phyloP scores from a whole-genome alignment of 352 stramenopile species.

The Globisporangium nagaii region DNA sequence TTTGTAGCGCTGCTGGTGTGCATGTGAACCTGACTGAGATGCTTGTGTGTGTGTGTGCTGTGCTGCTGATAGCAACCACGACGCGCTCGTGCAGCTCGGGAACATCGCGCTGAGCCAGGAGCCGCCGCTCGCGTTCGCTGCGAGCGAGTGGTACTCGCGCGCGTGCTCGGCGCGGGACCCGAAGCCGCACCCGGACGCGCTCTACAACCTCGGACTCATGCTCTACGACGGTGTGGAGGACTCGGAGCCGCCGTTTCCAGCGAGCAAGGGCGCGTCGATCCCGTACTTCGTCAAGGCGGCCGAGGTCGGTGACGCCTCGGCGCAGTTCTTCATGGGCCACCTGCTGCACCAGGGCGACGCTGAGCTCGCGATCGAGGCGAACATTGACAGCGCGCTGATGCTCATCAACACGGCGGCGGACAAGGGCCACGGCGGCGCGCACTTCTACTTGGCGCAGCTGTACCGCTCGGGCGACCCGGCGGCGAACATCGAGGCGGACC shows the following conservation, averaged over 20 bases:
- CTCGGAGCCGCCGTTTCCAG: conserved; percentile 53
- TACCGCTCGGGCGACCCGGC: conserved; percentile 73
- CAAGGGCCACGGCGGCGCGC: conserved; percentile 61
- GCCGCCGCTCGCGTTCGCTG: conserved; percentile 61
- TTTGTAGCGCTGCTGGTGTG: background rate
- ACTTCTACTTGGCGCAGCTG: conserved; percentile 85
- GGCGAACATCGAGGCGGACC: conserved; percentile 38
- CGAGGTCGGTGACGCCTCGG: conserved; percentile 67
- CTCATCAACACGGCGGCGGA: conserved; percentile 71
- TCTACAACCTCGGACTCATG: conserved; percentile 83
- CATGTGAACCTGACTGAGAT: background rate
- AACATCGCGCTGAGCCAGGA: conserved; percentile 80
- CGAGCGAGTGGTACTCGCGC: conserved; percentile 69
- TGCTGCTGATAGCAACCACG: conserved; percentile 37
- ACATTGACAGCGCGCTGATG: conserved; percentile 60
- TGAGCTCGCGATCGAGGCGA: conserved; percentile 57
- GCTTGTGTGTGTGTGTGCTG: too few species aligned
- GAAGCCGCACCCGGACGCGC: conserved; percentile 66
- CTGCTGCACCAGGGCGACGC: conserved; percentile 72
- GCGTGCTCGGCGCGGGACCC: conserved; percentile 39
- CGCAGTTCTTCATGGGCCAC: conserved; percentile 86
- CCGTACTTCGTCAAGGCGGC: conserved; percentile 75
- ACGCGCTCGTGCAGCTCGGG: conserved; percentile 76
- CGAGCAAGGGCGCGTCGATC: conserved; percentile 55
- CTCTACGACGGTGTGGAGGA: conserved; percentile 71